Conservation (phyloP, 202 grass and related monocot genomes). For the Digitaria exilis region DNA sequence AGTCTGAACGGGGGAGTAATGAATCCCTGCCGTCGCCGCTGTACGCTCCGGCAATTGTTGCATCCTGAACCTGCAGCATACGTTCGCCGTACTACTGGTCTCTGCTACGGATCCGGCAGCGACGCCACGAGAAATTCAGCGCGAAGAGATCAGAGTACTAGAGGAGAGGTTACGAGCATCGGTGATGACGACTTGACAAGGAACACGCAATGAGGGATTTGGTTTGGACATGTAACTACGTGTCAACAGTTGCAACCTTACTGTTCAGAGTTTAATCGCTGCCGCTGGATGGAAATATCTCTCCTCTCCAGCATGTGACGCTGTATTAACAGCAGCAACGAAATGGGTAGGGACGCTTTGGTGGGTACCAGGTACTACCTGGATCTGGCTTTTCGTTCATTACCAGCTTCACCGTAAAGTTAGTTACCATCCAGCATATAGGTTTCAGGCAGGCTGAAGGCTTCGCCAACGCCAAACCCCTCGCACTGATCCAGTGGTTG, state of each 20-base stretch:
- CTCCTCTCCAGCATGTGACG: neutral
- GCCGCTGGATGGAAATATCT: neutral
- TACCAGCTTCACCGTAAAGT: conserved; percentile 20
- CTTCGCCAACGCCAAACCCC: neutral
- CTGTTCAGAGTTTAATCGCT: neutral
- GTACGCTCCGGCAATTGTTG: neutral
- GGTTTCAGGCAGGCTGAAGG: neutral
- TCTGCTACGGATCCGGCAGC: too few relatives aligned
- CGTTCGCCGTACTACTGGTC: too few relatives aligned
- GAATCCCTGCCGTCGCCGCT: neutral
- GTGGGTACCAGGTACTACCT: neutral
- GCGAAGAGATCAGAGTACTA: too few relatives aligned
- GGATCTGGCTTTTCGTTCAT: conserved; percentile 3
- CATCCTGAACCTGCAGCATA: neutral
- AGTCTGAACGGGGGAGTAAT: neutral
- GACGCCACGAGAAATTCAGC: neutral
- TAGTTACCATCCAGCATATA: conserved; percentile 14
- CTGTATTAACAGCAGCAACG: neutral
- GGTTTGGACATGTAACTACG: neutral
- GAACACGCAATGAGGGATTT: neutral
- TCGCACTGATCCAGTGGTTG: neutral
- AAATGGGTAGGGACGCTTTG: neutral
- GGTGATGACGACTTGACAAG: neutral
- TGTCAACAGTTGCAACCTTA: neutral
- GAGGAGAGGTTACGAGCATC: neutral